Evolutionary conservation across 2,329 filamentous ascomycete genomes (phyloP).

Genomic region (Microdochium bolleyi): DNA sequence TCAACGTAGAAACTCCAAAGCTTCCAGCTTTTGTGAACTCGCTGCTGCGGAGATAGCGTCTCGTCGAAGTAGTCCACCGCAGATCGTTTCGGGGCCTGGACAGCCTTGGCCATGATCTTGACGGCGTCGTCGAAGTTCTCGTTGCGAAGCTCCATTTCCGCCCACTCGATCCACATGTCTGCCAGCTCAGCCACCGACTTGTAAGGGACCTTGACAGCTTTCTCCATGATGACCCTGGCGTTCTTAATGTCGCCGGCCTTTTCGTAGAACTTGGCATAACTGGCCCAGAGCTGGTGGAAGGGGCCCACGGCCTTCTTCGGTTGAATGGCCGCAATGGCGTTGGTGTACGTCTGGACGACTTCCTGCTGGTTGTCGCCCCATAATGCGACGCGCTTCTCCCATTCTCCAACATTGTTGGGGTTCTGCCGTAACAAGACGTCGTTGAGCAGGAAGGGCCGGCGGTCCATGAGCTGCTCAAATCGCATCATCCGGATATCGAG

Average conservation of each 20-base stretch:
- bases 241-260: conserved; percentile 74
- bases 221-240: conserved; percentile 90
- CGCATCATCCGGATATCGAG: conserved; percentile 96
- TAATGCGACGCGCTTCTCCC: conserved; percentile 91
- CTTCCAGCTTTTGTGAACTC: conserved; percentile 99
- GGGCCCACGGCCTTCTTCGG: conserved; percentile 91
- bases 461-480: conserved; percentile 97
- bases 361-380: conserved; percentile 93
- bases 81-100: conserved; percentile 94
- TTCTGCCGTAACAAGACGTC: conserved; percentile 94
- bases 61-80: conserved; percentile 99
- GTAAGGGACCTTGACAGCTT: conserved; percentile 95
- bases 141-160: conserved; percentile 92
- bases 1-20: conserved; percentile 99
- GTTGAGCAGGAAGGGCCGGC: conserved; percentile 90
- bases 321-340: conserved; percentile 86
- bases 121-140: conserved; percentile 95
- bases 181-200: conserved; percentile 95
- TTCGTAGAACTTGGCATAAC: conserved; percentile 97
- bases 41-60: conserved; percentile 83
- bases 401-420: conserved; percentile 90
- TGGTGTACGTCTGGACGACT: conserved; percentile 88
- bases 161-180: conserved; percentile 99
- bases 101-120: conserved; percentile 93
- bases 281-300: conserved; percentile 92